These are phyloP conservation scores for Tephrocybe sp. DNA, from an alignment of 768 basidiomycete species.

Conservation along the genomic window DNA sequence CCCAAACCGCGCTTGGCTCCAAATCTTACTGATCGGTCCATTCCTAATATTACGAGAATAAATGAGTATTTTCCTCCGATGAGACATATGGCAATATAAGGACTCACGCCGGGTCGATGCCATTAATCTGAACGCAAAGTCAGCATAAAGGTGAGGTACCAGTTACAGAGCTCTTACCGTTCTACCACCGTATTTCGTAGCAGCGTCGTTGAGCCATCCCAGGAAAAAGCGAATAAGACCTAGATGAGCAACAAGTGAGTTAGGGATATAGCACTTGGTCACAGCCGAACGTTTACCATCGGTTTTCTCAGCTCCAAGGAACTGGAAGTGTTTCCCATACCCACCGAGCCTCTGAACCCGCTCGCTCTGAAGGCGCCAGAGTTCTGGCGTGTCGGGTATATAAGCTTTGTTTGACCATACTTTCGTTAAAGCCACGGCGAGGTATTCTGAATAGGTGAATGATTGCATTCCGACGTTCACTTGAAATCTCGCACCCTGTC, in stretches of 20 bases:
- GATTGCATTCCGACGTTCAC: constrained; percentile 40
- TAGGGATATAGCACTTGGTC: too few species aligned
- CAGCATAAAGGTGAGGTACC: neutral
- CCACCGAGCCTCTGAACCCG: constrained; percentile 30
- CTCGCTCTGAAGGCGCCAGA: constrained; percentile 33
- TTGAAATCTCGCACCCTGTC: too few species aligned
- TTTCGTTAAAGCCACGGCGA: constrained; percentile 33
- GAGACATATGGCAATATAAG: neutral
- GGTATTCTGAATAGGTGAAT: constrained; percentile 36
- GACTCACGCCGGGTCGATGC: constrained; percentile 1
- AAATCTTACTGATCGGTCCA: neutral
- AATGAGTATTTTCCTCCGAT: neutral
- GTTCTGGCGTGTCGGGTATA: constrained; percentile 27
- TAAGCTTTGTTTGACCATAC: constrained; percentile 36
- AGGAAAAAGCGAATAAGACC: constrained; percentile 29
- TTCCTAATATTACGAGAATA: neutral
- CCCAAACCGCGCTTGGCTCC: constrained; percentile 6
- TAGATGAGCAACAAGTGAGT: neutral
- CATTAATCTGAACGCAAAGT: neutral
- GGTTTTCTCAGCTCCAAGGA: constrained; percentile 28
- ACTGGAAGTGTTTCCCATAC: constrained; percentile 36
- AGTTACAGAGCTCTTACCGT: constrained; percentile 22
- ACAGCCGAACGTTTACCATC: constrained; percentile 20
- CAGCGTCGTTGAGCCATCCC: constrained; percentile 39
- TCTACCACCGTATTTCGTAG: constrained; percentile 35